These are phyloP conservation scores for Russula sp. DNA, from an alignment of 768 basidiomycete species.

Conservation along the genomic window DNA sequence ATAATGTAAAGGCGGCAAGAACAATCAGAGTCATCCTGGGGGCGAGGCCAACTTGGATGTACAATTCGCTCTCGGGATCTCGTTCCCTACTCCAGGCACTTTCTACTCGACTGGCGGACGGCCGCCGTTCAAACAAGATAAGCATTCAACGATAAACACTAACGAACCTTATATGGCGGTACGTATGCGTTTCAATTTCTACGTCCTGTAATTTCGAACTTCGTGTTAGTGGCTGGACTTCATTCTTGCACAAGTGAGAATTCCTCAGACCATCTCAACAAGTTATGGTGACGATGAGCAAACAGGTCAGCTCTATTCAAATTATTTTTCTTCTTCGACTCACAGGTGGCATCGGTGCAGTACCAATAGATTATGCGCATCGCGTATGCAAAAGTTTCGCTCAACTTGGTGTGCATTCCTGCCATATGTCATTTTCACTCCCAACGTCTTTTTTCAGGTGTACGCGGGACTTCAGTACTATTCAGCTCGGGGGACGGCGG, in stretches of 20 bases:
- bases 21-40: constrained; percentile 60
- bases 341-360: constrained; percentile 35
- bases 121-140: constrained; percentile 57
- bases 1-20: constrained; percentile 45
- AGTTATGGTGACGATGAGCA: constrained; percentile 75
- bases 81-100: constrained; percentile 56
- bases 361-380: constrained; percentile 55
- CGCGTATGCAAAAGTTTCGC: constrained; percentile 61
- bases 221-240: constrained; percentile 59
- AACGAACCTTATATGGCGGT: constrained; percentile 53
- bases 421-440: neutral
- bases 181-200: constrained; percentile 25
- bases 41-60: constrained; percentile 65
- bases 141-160: constrained; percentile 39
- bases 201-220: neutral
- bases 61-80: constrained; percentile 64
- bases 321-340: constrained; percentile 37
- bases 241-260: constrained; percentile 44
- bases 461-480: constrained; percentile 60
- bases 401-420: constrained; percentile 47
- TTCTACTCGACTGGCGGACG: constrained; percentile 62
- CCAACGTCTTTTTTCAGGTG: constrained; percentile 41
- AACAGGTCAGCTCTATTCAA: constrained; percentile 48
- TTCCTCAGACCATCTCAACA: constrained; percentile 63
- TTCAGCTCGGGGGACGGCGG: constrained; percentile 73